Evolutionary conservation across 1,284 basidiomycete genomes (phyloP).

Genomic region (Ceratobasidium sp.): DNA sequence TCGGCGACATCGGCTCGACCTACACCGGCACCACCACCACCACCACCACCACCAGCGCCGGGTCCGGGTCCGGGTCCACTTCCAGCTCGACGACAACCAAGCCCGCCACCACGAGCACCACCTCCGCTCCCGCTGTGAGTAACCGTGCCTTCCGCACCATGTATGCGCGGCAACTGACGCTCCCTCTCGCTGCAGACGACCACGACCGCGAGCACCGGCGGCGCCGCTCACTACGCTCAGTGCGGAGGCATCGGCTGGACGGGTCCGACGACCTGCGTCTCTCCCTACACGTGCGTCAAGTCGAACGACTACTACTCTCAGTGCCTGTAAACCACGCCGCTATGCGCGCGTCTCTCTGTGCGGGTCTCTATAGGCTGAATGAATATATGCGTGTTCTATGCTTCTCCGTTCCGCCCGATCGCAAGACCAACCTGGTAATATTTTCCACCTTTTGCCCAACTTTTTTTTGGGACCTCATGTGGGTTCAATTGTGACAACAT

Average conservation of each 20-base stretch:
- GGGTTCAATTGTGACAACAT: too few species aligned
- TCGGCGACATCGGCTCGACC: constrained; percentile 42
- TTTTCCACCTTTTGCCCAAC: too few species aligned
- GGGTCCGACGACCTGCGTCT: constrained; percentile 41
- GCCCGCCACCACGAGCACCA: neutral
- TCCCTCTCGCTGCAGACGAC: neutral
- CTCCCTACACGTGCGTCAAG: constrained; percentile 34
- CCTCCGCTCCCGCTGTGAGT: constrained; percentile 11
- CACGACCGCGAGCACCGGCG: neutral
- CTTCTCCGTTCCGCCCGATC: too few species aligned
- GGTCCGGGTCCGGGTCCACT: neutral
- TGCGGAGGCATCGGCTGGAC: constrained; percentile 39
- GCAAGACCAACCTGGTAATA: too few species aligned
- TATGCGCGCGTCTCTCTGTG: neutral
- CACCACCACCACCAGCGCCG: too few species aligned
- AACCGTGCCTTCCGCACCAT: neutral
- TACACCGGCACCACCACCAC: constrained; percentile 30
- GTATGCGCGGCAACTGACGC: neutral
- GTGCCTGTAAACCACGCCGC: constrained; percentile 34
- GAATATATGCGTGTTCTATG: neutral
- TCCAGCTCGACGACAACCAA: constrained; percentile 24
- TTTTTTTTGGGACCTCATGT: too few species aligned
- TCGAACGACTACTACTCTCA: constrained; percentile 39
- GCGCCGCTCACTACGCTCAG: constrained; percentile 23
- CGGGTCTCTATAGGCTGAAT: neutral